These are phyloP conservation scores for Metschnikowia peoriensis DNA, from an alignment of 805 yeast genomes.

Conservation along the genomic window DNA sequence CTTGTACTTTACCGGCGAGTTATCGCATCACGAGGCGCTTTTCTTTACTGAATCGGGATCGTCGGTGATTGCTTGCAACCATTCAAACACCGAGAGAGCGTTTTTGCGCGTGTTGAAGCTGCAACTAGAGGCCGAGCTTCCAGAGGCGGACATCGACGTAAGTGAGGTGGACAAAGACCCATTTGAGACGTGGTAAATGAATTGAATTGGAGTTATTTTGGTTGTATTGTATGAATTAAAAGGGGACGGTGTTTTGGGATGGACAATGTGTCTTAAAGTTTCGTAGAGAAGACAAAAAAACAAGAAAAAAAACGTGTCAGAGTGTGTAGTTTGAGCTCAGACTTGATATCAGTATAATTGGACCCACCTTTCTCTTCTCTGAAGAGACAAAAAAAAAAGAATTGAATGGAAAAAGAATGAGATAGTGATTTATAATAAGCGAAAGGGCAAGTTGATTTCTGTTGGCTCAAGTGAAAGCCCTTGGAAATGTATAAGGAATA, in stretches of 20 bases:
- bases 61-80: conserved; percentile 77
- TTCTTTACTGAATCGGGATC: conserved; percentile 67
- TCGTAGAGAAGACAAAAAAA: too few species aligned
- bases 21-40: conserved; percentile 90
- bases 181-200: conserved; percentile 23
- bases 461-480: too few species aligned
- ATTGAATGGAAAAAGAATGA: too few species aligned
- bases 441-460: too few species aligned
- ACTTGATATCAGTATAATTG: too few species aligned
- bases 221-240: neutral
- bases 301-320: too few species aligned
- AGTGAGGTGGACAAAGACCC: conserved; percentile 69
- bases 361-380: too few species aligned
- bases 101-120: conserved; percentile 55
- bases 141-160: conserved; percentile 43
- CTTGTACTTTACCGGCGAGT: conserved; percentile 83
- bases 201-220: neutral
- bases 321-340: too few species aligned
- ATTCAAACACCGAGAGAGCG: conserved; percentile 91
- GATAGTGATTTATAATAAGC: too few species aligned
- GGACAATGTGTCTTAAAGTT: neutral
- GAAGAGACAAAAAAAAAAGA: too few species aligned
- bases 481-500: too few species aligned
- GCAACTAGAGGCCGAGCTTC: conserved; percentile 48
- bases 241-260: neutral